Conservation (phyloP, 176 grass and related monocot genomes). For the Calamus simplicifolius region DNA sequence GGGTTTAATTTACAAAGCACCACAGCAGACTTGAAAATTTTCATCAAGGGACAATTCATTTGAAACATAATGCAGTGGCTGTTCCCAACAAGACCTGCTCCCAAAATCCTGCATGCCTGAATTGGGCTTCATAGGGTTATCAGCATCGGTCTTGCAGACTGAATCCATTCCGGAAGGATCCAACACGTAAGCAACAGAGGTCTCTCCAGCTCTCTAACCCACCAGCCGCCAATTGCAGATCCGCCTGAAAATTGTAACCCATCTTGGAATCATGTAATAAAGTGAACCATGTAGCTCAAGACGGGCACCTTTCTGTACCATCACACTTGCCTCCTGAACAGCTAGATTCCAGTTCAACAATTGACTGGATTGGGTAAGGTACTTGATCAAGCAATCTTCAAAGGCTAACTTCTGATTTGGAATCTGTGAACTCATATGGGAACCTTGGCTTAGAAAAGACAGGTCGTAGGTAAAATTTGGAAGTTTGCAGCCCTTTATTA, state of each 20-base stretch:
- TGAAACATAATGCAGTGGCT: conserved; percentile 21
- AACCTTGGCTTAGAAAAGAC: conserved; percentile 69
- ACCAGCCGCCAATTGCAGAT: conserved; percentile 67
- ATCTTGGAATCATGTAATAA: conserved; percentile 60
- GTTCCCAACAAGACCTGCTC: conserved; percentile 1
- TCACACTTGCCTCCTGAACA: background rate
- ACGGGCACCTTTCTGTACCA: conserved; percentile 56
- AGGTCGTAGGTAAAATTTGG: conserved; percentile 43
- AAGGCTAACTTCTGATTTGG: too few relatives aligned
- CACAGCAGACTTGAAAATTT: conserved; percentile 43
- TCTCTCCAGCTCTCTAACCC: conserved; percentile 28
- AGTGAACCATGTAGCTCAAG: conserved; percentile 47
- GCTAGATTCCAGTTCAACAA: too few relatives aligned
- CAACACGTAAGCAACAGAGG: conserved; percentile 56
- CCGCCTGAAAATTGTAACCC: conserved; percentile 59
- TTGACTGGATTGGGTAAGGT: too few relatives aligned
- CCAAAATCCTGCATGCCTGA: background rate
- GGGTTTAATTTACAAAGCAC: conserved; percentile 7
- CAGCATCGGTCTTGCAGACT: conserved; percentile 1
- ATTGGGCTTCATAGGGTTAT: background rate
- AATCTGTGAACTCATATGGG: conserved; percentile 36
- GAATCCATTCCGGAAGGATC: conserved; percentile 1
- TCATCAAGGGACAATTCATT: conserved; percentile 39
- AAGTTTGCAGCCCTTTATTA: conserved; percentile 24
- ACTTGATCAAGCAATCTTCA: too few relatives aligned